Percentiles rank a stretch among this genome's conserved stretches.
phyloP scores from a whole-genome alignment of 495 filamentous ascomycete species.

The Tetracladium setigerum region DNA sequence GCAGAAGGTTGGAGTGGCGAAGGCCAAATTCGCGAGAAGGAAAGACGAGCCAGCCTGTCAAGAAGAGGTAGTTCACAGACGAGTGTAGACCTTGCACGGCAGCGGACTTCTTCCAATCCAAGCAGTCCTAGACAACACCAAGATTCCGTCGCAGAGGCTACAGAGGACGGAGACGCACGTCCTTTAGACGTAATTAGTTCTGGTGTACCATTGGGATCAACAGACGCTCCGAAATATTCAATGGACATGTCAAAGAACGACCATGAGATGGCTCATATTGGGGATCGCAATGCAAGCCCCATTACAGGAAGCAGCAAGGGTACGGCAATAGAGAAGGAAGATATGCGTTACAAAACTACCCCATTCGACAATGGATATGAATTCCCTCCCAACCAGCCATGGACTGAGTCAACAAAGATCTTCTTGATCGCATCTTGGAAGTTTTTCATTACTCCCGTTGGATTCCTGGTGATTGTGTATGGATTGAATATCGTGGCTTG shows the following conservation, averaged over 20 bases:
- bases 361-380: constrained; percentile 54
- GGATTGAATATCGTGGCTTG: constrained; percentile 76
- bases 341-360: constrained; percentile 5
- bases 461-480: constrained; percentile 71
- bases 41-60: constrained; percentile 11
- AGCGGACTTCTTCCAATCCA: constrained; percentile 1
- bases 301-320: no score
- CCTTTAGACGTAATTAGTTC: background rate
- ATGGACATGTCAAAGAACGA: background rate
- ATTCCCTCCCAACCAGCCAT: constrained; percentile 59
- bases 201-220: background rate
- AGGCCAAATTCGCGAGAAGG: constrained; percentile 17
- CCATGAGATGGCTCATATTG: no score
- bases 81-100: background rate
- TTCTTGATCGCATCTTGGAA: constrained; percentile 44
- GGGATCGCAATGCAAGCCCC: no score
- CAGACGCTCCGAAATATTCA: background rate
- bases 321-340: background rate
- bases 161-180: constrained; percentile 1
- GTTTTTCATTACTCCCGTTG: constrained; percentile 59
- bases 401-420: constrained; percentile 43
- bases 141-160: constrained; percentile 9
- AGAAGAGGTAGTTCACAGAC: constrained; percentile 7
- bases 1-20: constrained; percentile 19
- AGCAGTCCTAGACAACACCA: constrained; percentile 4